These are phyloP conservation scores for Teratosphaeria nubilosa DNA, from an alignment of 2,329 filamentous ascomycete genomes.

Conservation along the genomic window DNA sequence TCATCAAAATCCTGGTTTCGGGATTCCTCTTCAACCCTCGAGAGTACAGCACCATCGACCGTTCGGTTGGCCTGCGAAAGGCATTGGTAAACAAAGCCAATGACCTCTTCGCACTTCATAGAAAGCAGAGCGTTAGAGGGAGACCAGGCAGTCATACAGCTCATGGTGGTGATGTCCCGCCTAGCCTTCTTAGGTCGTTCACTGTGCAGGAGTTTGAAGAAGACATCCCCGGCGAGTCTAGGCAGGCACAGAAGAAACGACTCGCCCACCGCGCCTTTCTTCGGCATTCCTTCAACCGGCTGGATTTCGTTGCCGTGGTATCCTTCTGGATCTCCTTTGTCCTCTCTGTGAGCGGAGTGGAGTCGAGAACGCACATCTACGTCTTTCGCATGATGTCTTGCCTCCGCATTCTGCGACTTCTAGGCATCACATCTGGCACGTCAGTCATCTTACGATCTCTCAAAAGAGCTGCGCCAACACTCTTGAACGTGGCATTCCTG, in stretches of 20 bases:
- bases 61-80: constrained; percentile 61
- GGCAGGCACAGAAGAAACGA: constrained; percentile 73
- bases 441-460: constrained; percentile 89
- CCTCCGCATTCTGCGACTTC: constrained; percentile 79
- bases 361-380: constrained; percentile 63
- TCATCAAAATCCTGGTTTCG: constrained; percentile 79
- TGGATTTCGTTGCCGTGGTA: constrained; percentile 90
- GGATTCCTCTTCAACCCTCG: constrained; percentile 82
- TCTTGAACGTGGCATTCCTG: constrained; percentile 87
- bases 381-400: constrained; percentile 96
- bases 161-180: constrained; percentile 9
- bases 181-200: constrained; percentile 24
- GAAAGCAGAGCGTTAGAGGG: constrained; percentile 55
- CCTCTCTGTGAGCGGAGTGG: constrained; percentile 59
- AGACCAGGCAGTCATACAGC: neutral
- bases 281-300: constrained; percentile 86
- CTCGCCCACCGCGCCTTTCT: constrained; percentile 86
- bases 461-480: constrained; percentile 85
- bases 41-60: constrained; percentile 86
- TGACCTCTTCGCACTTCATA: constrained; percentile 70
- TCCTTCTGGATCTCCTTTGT: constrained; percentile 88
- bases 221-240: constrained; percentile 40
- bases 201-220: constrained; percentile 31
- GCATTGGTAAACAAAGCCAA: constrained; percentile 68
- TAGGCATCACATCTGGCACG: constrained; percentile 87